Evolutionary conservation across 2,329 filamentous ascomycete species (phyloP).

Genomic region (Ascochyta fabae): DNA sequence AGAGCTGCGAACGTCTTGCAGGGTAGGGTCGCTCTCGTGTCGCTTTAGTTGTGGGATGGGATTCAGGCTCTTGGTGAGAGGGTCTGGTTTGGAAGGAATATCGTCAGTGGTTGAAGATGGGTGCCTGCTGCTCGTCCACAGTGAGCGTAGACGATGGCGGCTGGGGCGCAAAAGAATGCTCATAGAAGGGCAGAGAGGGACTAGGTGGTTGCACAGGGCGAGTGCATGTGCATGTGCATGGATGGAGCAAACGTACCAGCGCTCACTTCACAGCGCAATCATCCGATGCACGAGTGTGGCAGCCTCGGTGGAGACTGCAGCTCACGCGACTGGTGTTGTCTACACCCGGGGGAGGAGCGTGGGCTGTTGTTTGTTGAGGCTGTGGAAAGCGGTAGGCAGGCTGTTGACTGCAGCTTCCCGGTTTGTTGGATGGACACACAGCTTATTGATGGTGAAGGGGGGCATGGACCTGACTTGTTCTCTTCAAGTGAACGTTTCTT

Average conservation of each 20-base stretch:
- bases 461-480: neutral
- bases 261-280: slow-evolving; percentile 7
- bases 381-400: slow-evolving; percentile 2
- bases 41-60: slow-evolving; percentile 18
- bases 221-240: slow-evolving; percentile 22
- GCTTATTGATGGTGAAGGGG: slow-evolving; percentile 10
- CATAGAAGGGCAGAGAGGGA: slow-evolving; percentile 22
- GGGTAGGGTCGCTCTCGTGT: slow-evolving; percentile 23
- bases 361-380: slow-evolving; percentile 9
- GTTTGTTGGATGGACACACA: slow-evolving; percentile 1
- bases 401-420: slow-evolving; percentile 9
- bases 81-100: slow-evolving; percentile 28
- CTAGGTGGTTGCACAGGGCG: slow-evolving; percentile 25
- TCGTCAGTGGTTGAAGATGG: slow-evolving; percentile 38
- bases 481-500: neutral
- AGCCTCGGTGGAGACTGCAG: slow-evolving; percentile 10
- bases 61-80: slow-evolving; percentile 9
- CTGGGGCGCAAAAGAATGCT: slow-evolving; percentile 24
- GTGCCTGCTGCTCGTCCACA: slow-evolving; percentile 22
- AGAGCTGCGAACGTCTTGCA: slow-evolving; percentile 1
- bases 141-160: slow-evolving; percentile 23
- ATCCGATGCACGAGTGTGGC: slow-evolving; percentile 11
- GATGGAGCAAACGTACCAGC: slow-evolving; percentile 13
- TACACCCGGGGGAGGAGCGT: slow-evolving; percentile 1
- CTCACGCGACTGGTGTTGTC: slow-evolving; percentile 7